phyloP scores from a whole-genome alignment of 768 basidiomycete genomes.

The Tricholoma flavovirens region DNA sequence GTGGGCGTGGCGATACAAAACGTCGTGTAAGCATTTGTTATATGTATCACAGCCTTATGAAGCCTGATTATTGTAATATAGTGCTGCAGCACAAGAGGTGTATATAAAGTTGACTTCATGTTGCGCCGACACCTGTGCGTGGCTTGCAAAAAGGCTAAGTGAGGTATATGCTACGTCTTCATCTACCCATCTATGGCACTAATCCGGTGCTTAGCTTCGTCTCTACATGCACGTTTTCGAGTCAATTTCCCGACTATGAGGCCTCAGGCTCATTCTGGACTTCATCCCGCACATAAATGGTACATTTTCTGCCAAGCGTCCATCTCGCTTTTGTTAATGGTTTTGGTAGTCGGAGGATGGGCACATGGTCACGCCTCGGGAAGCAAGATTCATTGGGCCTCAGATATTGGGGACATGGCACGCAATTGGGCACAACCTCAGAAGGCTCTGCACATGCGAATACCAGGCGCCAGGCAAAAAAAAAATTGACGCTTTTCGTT shows the following conservation, averaged over 20 bases:
- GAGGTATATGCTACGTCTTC: too few relatives aligned
- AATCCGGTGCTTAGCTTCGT: conserved; percentile 19
- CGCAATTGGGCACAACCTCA: conserved; percentile 10
- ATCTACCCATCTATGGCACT: too few relatives aligned
- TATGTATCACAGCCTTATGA: too few relatives aligned
- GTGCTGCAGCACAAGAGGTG: conserved; percentile 15
- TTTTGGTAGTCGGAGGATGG: conserved; percentile 23
- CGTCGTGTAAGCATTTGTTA: conserved; percentile 7
- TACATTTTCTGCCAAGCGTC: conserved; percentile 7
- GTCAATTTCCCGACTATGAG: conserved; percentile 23
- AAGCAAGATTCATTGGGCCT: conserved; percentile 29
- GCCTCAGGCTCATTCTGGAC: conserved; percentile 18
- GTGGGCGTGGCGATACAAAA: conserved; percentile 18
- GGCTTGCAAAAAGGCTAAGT: conserved; percentile 24
- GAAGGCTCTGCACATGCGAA: conserved; percentile 15
- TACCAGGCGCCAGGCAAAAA: conserved; percentile 20
- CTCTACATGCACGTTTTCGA: conserved; percentile 17
- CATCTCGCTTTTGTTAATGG: background rate
- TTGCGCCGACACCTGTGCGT: conserved; percentile 22
- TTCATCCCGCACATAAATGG: conserved; percentile 27
- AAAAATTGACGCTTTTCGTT: conserved; percentile 20
- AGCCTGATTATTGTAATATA: background rate
- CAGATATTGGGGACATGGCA: conserved; percentile 23
- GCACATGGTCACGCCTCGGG: conserved; percentile 18
- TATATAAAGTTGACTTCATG: conserved; percentile 20